phyloP scores from a whole-genome alignment of 108 stramenopile genomes.

The Aurantiochytrium sp. region DNA sequence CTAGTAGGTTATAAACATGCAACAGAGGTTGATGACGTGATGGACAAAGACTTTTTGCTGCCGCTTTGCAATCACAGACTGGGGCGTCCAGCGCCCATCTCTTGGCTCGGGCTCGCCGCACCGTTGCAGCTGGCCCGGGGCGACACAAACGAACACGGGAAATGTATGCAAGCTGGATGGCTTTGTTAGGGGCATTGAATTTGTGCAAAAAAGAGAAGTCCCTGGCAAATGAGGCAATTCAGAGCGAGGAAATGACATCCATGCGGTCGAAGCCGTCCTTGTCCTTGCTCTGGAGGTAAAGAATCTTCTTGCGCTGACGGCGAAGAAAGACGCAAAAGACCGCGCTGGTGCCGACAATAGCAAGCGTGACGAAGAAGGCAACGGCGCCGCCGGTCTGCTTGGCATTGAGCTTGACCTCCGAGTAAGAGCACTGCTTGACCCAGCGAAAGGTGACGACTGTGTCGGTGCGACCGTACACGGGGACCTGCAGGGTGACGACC shows the following conservation, averaged over 20 bases:
- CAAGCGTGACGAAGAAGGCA: background rate
- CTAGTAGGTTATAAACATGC: no score
- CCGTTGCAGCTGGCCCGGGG: no score
- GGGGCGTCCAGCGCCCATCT: background rate
- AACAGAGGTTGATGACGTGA: no score
- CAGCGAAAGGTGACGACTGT: background rate
- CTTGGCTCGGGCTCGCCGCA: background rate
- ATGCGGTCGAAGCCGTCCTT: background rate
- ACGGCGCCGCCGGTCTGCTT: slow-evolving; percentile 15
- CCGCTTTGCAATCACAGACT: background rate
- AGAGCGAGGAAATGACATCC: background rate
- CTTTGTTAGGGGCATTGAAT: no score
- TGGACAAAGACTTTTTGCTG: no score
- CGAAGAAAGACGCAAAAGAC: background rate
- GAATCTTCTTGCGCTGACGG: slow-evolving; percentile 4
- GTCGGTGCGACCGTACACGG: background rate
- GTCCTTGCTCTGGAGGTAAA: background rate
- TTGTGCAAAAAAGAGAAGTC: no score
- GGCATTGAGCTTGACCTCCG: background rate
- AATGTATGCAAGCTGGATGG: no score
- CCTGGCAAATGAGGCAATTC: no score
- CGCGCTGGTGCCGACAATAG: background rate
- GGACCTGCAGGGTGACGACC: background rate
- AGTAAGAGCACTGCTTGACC: slow-evolving; percentile 5
- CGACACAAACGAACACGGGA: no score